A percentile compares a stretch with the other conserved stretches of the same genome.
These are phyloP conservation scores for Alternaria sp. DNA, from an alignment of 2,329 filamentous ascomycete species.

Conservation along the genomic window DNA sequence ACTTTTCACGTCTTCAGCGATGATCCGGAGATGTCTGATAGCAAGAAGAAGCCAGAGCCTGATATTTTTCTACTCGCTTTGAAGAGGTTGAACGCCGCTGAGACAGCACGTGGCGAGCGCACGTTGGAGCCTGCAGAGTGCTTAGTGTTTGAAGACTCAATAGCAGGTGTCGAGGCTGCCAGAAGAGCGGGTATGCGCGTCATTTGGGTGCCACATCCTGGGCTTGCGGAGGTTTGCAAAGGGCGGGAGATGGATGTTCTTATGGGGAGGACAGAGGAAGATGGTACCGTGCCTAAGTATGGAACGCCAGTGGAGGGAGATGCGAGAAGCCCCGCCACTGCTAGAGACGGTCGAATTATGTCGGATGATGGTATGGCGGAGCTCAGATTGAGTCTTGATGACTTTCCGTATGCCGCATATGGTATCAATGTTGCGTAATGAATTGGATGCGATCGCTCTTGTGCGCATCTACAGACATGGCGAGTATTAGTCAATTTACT, in stretches of 20 bases:
- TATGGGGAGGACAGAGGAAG: conserved; percentile 7
- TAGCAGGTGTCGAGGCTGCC: conserved; percentile 6
- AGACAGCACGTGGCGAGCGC: background rate
- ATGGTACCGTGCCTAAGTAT: background rate
- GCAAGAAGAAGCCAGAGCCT: conserved; percentile 11
- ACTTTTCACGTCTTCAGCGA: conserved; percentile 8
- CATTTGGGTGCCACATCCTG: conserved; percentile 8
- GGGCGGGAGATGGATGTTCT: conserved; percentile 10
- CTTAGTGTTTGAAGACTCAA: conserved; percentile 11
- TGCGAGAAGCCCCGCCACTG: background rate
- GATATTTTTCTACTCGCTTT: conserved; percentile 9
- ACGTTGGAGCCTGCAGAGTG: background rate
- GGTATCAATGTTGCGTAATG: background rate
- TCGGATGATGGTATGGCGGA: conserved; percentile 6
- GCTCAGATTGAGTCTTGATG: background rate
- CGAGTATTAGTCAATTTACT: too few relatives aligned
- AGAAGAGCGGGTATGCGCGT: conserved; percentile 3
- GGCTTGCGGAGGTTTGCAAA: conserved; percentile 4
- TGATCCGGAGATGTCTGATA: conserved; percentile 10
- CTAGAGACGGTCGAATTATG: background rate
- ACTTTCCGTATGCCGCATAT: conserved; percentile 3
- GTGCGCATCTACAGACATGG: too few relatives aligned
- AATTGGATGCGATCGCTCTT: too few relatives aligned
- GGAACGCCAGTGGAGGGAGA: background rate
- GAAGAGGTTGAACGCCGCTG: background rate